These are phyloP conservation scores for Anisodus acutangulus DNA, from an alignment of 257 asterid genomes.

Conservation along the genomic window DNA sequence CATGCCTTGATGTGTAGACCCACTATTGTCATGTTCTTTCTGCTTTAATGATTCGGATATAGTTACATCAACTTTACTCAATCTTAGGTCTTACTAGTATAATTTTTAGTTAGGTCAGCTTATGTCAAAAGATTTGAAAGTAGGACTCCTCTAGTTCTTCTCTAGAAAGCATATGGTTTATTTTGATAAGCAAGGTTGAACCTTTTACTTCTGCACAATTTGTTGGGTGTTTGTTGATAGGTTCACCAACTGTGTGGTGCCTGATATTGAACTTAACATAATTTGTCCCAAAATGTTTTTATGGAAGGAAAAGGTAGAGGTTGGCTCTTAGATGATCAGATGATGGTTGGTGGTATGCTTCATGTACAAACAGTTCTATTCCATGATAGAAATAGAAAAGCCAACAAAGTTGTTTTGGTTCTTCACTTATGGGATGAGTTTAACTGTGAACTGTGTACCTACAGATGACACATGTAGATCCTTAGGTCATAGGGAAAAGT, in stretches of 20 bases:
- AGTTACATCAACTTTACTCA: slow-evolving; percentile 1
- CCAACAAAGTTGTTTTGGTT: background rate
- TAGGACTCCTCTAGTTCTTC: background rate
- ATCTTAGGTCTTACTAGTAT: background rate
- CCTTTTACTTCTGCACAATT: background rate
- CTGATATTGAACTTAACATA: background rate
- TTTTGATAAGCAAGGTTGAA: background rate
- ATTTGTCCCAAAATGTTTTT: background rate
- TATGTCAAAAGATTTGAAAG: no score
- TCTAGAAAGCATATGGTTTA: background rate
- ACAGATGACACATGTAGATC: background rate
- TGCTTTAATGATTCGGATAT: background rate
- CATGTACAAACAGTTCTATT: background rate
- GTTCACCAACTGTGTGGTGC: slow-evolving; percentile 12
- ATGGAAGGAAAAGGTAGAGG: background rate
- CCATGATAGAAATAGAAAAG: background rate
- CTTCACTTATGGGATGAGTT: background rate
- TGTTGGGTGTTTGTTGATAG: background rate
- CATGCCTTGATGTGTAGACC: background rate
- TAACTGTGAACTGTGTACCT: background rate
- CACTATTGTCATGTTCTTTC: background rate
- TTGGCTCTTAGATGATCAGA: slow-evolving; percentile 3
- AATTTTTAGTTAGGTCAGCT: no score
- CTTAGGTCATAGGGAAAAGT: background rate
- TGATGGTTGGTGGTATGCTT: background rate